Evolutionary conservation across 495 filamentous ascomycete genomes (phyloP), one percentile per base, ranked within the genome.

Genomic region (Chlorociboria aeruginascens): DNA sequence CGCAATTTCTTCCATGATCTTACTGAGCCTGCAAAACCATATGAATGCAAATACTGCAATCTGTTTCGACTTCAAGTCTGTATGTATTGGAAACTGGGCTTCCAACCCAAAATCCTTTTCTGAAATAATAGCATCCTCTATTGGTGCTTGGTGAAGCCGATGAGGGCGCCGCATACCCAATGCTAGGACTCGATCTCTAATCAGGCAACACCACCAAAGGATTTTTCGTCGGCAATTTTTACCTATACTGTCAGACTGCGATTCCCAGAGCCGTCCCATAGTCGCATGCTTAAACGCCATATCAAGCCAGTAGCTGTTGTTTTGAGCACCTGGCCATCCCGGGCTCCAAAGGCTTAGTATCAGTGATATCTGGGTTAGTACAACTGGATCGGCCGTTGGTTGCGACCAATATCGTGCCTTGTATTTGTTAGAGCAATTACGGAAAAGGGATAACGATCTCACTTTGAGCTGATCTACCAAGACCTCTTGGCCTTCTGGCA

Each of bases 171-270:
- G 28, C 50, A 52, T 46, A 8, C 50, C 50, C 2, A 52, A 36
- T 6, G 50, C 43, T 11, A 52, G 44, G 10, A 52, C 40, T 10
- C 50, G 50, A 37, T 52, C 50, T 12, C 50, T 16, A 29, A 52
- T 34, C 4, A 52, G 12, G 45, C 50, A 52, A 29, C 50, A 52
- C 50, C 50, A 52, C 50, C 50, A 52, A 3, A 52, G 32, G 2
- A 46, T 25, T 13, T 29, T 35, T 17, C 41, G 32, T 3, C 48
- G 40, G 17, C 32, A 45, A 12, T 25, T 10, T 30, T 34, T 40
- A 6, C 35, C 42, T 3, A n/a, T 6, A 11, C 13, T 11, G 11
- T 14, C 14, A 2, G 33, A 10, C 28, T 45, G 14, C 2, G 33
- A 3, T 33, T 45, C 31, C 48, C 48, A 50, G 3, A 50, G 35